phyloP scores from a whole-genome alignment of 1,139 yeast genomes.

The Pichia sp. region DNA sequence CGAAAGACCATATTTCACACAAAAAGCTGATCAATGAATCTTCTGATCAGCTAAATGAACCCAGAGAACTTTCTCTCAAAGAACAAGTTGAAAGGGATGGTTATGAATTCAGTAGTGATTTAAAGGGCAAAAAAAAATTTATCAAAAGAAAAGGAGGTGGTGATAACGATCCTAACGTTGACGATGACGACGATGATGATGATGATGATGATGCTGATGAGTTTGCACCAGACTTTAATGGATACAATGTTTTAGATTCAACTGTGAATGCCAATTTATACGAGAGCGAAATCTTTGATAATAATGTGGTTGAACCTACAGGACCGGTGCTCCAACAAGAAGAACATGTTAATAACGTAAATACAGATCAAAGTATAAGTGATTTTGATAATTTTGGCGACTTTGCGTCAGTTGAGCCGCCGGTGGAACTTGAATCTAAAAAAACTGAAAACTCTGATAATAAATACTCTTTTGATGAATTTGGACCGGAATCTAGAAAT shows the following conservation, averaged over 20 bases:
- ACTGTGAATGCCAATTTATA: not conserved
- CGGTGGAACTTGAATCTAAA: not conserved
- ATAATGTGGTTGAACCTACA: no score
- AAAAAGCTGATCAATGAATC: not conserved
- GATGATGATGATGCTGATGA: slow-evolving; percentile 4
- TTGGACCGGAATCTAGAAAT: no score
- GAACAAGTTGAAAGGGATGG: slow-evolving; percentile 13
- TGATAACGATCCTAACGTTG: not conserved
- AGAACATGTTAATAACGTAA: not conserved
- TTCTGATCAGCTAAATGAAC: not conserved
- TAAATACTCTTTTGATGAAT: no score
- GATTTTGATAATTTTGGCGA: not conserved
- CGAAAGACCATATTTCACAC: slow-evolving; percentile 18
- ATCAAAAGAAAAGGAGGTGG: not conserved
- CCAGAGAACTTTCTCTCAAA: slow-evolving; percentile 6
- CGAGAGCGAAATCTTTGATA: not conserved
- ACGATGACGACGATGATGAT: not conserved
- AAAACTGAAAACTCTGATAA: no score
- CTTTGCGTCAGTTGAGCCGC: not conserved
- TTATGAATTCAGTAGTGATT: slow-evolving; percentile 2
- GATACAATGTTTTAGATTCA: slow-evolving; percentile 6
- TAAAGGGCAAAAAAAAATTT: not conserved
- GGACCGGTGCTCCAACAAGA: no score
- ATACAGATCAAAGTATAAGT: no score
- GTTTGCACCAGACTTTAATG: not conserved